A percentile compares a stretch with the other conserved stretches of the same genome.
These are phyloP conservation scores for Tuber magnatum DNA, from an alignment of 495 filamentous ascomycete genomes.

Conservation along the genomic window DNA sequence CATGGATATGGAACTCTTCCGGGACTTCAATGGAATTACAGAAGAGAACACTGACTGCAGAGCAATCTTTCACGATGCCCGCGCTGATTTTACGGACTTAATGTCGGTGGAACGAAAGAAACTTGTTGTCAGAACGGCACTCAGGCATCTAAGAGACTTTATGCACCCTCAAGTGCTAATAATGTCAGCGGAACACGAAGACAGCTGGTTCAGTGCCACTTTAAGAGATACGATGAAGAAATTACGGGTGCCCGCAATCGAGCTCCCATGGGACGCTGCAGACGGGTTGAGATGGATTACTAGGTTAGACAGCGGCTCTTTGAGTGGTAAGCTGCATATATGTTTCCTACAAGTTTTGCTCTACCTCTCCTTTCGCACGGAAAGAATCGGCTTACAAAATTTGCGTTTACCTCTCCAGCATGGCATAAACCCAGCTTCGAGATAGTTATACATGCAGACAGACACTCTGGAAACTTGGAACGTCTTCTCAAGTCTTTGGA, in stretches of 20 bases:
- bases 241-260: constrained; percentile 48
- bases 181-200: constrained; percentile 47
- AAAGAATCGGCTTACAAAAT: constrained; percentile 17
- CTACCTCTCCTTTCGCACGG: constrained; percentile 2
- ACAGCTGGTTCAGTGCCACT: constrained; percentile 45
- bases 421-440: constrained; percentile 58
- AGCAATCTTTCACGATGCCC: constrained; percentile 52
- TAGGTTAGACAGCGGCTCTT: constrained; percentile 53
- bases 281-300: constrained; percentile 60
- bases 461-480: constrained; percentile 53
- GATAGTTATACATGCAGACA: constrained; percentile 56
- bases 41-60: constrained; percentile 44
- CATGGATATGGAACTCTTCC: constrained; percentile 49
- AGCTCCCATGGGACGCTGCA: constrained; percentile 49
- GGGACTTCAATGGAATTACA: constrained; percentile 48
- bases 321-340: constrained; percentile 45
- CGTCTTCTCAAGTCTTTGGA: constrained; percentile 56
- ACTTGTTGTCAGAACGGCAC: constrained; percentile 43
- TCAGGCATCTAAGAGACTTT: constrained; percentile 47
- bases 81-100: constrained; percentile 47
- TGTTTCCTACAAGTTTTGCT: constrained; percentile 17
- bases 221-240: constrained; percentile 43
- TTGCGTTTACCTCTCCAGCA: constrained; percentile 20
- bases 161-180: constrained; percentile 50
- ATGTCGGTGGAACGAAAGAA: constrained; percentile 49